phyloP scores from a whole-genome alignment of 495 filamentous ascomycete genomes.

The Paragyromitra xinjiangensis region DNA sequence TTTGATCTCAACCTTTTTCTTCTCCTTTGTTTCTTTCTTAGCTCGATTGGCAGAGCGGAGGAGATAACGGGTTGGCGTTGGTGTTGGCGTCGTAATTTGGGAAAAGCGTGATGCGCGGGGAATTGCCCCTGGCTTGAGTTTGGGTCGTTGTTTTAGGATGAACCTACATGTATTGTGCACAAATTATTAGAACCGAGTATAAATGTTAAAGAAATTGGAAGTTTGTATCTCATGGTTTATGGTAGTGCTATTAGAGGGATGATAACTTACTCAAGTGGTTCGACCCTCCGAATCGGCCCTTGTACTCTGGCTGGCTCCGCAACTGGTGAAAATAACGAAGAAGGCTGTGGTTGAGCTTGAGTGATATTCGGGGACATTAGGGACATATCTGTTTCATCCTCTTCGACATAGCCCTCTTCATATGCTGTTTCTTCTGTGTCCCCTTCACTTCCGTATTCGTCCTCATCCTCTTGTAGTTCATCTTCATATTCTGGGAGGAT shows the following conservation, averaged over 20 bases:
- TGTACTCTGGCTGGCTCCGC: neutral
- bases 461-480: neutral
- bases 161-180: slow-evolving; percentile 15
- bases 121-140: neutral
- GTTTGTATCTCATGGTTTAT: neutral
- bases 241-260: neutral
- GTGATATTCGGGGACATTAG: slow-evolving; percentile 1
- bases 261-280: slow-evolving; percentile 6
- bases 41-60: neutral
- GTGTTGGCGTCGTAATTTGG: neutral
- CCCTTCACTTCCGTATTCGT: neutral
- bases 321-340: neutral
- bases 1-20: neutral
- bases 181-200: neutral
- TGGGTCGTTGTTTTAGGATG: neutral
- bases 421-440: slow-evolving; percentile 1
- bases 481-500: neutral
- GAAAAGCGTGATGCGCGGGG: neutral
- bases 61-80: slow-evolving; percentile 19
- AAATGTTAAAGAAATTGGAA: neutral
- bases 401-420: neutral
- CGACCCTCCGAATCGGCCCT: neutral
- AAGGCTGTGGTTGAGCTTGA: neutral
- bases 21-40: too few relatives aligned
- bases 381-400: neutral